Evolutionary conservation across 2,329 filamentous ascomycete genomes (phyloP).

Genomic region (Sporothrix curviconia): DNA sequence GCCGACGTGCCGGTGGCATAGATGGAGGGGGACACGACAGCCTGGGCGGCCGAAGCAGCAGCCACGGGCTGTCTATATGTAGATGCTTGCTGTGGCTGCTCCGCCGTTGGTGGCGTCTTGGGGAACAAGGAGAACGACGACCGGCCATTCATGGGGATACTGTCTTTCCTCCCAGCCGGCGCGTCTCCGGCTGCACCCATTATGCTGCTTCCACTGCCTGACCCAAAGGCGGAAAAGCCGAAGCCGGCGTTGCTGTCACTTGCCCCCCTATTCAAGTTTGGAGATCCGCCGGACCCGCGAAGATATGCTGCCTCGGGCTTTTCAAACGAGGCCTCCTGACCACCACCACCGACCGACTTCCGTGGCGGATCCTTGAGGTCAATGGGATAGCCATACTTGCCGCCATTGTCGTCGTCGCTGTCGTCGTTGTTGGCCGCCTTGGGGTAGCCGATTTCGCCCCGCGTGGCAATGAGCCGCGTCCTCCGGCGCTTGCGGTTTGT

Average conservation of each 20-base stretch:
- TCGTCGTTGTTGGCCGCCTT: slow-evolving; percentile 12
- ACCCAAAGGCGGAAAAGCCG: slow-evolving; percentile 14
- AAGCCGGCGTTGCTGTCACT: slow-evolving; percentile 17
- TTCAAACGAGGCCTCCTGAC: background rate
- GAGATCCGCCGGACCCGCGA: background rate
- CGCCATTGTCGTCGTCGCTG: slow-evolving; percentile 1
- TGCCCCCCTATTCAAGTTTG: background rate
- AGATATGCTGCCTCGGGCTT: slow-evolving; percentile 2
- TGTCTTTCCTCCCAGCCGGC: slow-evolving; percentile 12
- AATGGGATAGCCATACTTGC: slow-evolving; percentile 20
- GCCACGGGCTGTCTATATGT: background rate
- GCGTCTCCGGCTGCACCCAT: background rate
- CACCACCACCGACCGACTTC: background rate
- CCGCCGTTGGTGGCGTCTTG: slow-evolving; percentile 13
- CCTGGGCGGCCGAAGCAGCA: no score
- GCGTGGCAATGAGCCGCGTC: slow-evolving; percentile 10
- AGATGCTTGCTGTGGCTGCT: background rate
- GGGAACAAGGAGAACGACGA: slow-evolving; percentile 25
- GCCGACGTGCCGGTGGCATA: slow-evolving; percentile 9
- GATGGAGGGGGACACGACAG: slow-evolving; percentile 7
- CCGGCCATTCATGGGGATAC: slow-evolving; percentile 3
- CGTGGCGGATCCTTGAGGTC: slow-evolving; percentile 24
- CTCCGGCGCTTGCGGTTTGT: slow-evolving; percentile 21
- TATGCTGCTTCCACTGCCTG: slow-evolving; percentile 14
- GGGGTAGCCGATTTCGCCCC: slow-evolving; percentile 22